Evolutionary conservation across 345 rosid genomes (phyloP).

Genomic region (Capsella bursapastoris): DNA sequence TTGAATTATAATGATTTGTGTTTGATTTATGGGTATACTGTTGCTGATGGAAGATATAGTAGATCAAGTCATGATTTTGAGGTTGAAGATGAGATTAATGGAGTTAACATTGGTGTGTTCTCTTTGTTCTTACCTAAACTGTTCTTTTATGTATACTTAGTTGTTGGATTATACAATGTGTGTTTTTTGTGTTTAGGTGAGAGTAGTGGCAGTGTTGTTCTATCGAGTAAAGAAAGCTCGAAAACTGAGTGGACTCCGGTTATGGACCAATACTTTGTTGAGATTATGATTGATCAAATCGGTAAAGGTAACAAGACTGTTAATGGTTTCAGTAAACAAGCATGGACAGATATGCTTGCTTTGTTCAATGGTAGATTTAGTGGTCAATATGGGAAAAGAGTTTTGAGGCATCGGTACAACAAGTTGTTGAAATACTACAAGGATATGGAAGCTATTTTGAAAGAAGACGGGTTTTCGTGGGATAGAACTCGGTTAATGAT

Average conservation of each 20-base stretch:
- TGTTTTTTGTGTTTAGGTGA: slow-evolving; percentile 54
- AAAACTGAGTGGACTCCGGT: slow-evolving; percentile 76
- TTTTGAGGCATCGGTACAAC: slow-evolving; percentile 74
- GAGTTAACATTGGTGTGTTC: slow-evolving; percentile 56
- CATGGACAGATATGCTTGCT: slow-evolving; percentile 81
- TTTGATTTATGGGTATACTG: slow-evolving; percentile 69
- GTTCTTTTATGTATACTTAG: neutral
- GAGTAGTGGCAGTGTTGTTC: slow-evolving; percentile 38
- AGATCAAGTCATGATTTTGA: slow-evolving; percentile 84
- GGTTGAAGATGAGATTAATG: slow-evolving; percentile 68
- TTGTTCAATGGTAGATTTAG: slow-evolving; percentile 71
- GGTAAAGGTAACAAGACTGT: slow-evolving; percentile 69
- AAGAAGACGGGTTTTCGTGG: slow-evolving; percentile 75
- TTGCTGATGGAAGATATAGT: slow-evolving; percentile 94
- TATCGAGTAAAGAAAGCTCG: slow-evolving; percentile 51
- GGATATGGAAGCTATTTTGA: slow-evolving; percentile 58
- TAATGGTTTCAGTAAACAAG: slow-evolving; percentile 71
- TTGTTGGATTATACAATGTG: neutral
- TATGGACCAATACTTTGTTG: slow-evolving; percentile 79
- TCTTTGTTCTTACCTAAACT: neutral
- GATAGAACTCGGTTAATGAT: slow-evolving; percentile 64
- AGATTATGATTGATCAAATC: slow-evolving; percentile 79
- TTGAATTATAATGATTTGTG: slow-evolving; percentile 75
- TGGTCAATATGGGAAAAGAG: slow-evolving; percentile 75
- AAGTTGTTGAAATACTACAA: slow-evolving; percentile 71